These are phyloP conservation scores for Ulota crispa DNA, from an alignment of 225 moss, liverwort and hornwort species.

Conservation along the genomic window DNA sequence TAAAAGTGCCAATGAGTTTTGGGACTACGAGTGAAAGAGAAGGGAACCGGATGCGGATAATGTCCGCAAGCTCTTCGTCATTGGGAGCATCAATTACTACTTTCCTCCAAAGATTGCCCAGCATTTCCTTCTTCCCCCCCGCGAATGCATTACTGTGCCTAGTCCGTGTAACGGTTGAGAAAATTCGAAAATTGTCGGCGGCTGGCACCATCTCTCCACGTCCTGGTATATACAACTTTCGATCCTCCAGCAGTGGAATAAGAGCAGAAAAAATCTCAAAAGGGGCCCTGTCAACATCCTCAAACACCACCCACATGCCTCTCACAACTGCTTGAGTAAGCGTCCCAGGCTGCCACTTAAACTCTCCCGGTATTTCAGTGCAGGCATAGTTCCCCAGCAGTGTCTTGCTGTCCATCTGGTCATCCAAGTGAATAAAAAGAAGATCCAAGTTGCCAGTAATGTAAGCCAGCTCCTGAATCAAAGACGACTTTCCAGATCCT, in stretches of 20 bases:
- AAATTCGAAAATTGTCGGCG: constrained; percentile 88
- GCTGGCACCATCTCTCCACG: constrained; percentile 95
- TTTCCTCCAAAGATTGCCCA: constrained; percentile 89
- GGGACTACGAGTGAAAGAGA: constrained; percentile 52
- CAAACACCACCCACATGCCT: constrained; percentile 97
- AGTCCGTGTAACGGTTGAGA: constrained; percentile 83
- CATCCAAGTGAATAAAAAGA: constrained; percentile 88
- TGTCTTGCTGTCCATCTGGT: constrained; percentile 99
- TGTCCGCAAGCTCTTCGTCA: constrained; percentile 88
- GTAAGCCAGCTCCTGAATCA: constrained; percentile 84
- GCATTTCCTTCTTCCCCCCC: constrained; percentile 69
- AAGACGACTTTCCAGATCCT: constrained; percentile 86
- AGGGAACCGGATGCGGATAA: constrained; percentile 73
- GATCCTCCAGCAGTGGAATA: constrained; percentile 86
- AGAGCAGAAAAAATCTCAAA: constrained; percentile 95
- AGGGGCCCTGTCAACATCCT: constrained; percentile 95
- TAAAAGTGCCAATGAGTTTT: constrained; percentile 78
- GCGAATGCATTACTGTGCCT: constrained; percentile 57
- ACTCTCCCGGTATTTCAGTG: constrained; percentile 96
- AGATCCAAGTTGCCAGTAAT: constrained; percentile 86
- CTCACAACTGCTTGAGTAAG: constrained; percentile 92
- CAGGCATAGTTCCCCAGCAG: constrained; percentile 86
- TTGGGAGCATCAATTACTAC: constrained; percentile 87
- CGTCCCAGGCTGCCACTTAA: constrained; percentile 97
- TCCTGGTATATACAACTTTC: constrained; percentile 92